Evolutionary conservation across 768 basidiomycete species (phyloP), one percentile per base, ranked within the genome.

Genomic region (Termitomyces titanicus): DNA sequence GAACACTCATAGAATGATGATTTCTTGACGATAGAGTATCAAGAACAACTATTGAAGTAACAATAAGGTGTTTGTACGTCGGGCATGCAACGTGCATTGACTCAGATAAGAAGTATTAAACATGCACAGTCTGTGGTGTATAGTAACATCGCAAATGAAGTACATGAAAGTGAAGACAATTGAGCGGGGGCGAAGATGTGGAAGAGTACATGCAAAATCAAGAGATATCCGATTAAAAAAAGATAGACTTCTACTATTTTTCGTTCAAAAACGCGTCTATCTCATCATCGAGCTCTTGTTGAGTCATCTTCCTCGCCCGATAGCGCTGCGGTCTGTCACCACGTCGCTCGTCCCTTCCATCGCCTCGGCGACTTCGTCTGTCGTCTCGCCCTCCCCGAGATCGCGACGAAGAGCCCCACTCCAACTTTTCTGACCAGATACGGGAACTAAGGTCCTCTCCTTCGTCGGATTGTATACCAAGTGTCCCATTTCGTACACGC

Each of bases 251-350:
- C 55, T 29, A 52, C 55, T 75, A 70, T 61, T 74, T 75, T 59
- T 77, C 75, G 25, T 81, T 83, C 59, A 89, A 67, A 69, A 92
- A 92, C 15, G 86, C 85, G 31, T 93, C 91, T 45, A 93, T 73
- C 64, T 94, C 91, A 47, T 86, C 89, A 59, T 94, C 91, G 35
- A 94, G 74, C 61, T 93, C 89, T 69, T 88, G 81, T 65, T 85
- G 84, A 0, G 82, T 88, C 68, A 83, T 84, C 55, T 67, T 77
- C 22, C 77, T 72, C 11, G 77, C 74, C 56, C 69, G 65, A 55
- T 74, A 74, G 42, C 79, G 72, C 37, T 72, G 68, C 53, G 66
- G 61, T 27, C 67, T 66, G 59, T 67, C 72, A 64, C 61, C 70
- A 63, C 63, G 57, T 59, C 59, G 66, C 60, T 63, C 64, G 51